Base-by-base conservation (phyloP, 225 moss, liverwort and hornwort genomes). In the Physcomitrellopsis africana region DNA sequence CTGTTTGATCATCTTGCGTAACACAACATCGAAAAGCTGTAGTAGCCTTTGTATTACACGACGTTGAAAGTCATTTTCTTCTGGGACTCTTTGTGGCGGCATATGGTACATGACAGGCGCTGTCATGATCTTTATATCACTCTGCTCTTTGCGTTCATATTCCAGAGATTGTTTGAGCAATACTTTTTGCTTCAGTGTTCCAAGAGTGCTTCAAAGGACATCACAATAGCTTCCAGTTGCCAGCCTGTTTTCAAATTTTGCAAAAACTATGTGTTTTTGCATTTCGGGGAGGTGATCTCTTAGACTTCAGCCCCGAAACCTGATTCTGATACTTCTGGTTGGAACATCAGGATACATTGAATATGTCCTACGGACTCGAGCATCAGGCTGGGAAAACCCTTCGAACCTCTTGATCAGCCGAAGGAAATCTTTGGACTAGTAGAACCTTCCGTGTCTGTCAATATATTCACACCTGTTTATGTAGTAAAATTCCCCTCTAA, bases 281-380 rank as follows among this genome's bases (percentile, higher is more conserved):
- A 84, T 24, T 84, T 84, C 18, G 84, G 84, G 37, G 84, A 84
- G 60, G 84, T 84, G 60, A 84, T 84, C 65, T 84, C 84, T 81
- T 84, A 84, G 77, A 74, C 15, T 70, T 17, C 14, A 29, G 26
- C 10, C 48, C 11, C 17, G 12, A 45, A 49, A 26, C 11, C n/a
- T n/a, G n/a, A n/a, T n/a, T n/a, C n/a, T n/a, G n/a, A n/a, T n/a
- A n/a, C n/a, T n/a, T n/a, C n/a, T 11, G 49, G 10, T 53, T 12
- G 60, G 18, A 29, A 48, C 54, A 54, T 32, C 61, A 37, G 32
- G 32, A 37, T 26, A 13, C 4, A 2, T 37, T 62, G 22, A 32
- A 26, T n/a, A 62, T 62, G 61, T 62, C 16, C 61, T 9, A 12
- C 24, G 61, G 27, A 26, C 27, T 11, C 37, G 61, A 24, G 61